These are phyloP conservation scores for Cryptococcus sp. DNA, from an alignment of 1,284 basidiomycete species.

Conservation along the genomic window DNA sequence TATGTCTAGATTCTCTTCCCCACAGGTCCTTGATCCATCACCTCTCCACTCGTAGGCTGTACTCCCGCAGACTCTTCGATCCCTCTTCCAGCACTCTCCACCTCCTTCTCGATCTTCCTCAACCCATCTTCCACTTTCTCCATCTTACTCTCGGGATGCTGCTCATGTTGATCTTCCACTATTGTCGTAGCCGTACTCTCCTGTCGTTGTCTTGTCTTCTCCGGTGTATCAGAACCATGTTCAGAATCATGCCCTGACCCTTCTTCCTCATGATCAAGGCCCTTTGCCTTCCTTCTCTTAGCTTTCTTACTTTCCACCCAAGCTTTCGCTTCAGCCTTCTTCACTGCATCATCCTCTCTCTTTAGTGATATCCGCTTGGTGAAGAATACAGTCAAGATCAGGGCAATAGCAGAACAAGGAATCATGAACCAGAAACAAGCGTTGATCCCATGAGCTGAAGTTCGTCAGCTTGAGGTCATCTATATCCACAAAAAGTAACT, in stretches of 20 bases:
- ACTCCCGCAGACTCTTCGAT: slow-evolving; percentile 16
- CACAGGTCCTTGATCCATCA: background rate
- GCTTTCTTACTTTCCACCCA: slow-evolving; percentile 36
- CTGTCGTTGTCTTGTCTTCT: no score
- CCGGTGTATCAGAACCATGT: no score
- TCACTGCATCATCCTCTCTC: slow-evolving; percentile 34
- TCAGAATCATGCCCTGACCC: background rate
- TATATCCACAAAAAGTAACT: slow-evolving; percentile 6
- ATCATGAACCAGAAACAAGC: slow-evolving; percentile 38
- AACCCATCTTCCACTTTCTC: background rate
- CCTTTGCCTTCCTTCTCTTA: background rate
- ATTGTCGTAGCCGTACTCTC: background rate
- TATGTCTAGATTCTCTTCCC: background rate
- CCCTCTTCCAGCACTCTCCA: slow-evolving; percentile 14
- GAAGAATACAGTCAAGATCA: slow-evolving; percentile 35
- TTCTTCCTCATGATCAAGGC: background rate
- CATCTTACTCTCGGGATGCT: background rate
- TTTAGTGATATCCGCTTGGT: slow-evolving; percentile 35
- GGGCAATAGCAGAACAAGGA: slow-evolving; percentile 32
- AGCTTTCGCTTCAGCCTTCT: slow-evolving; percentile 41
- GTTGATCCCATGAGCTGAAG: slow-evolving; percentile 33
- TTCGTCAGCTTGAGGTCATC: background rate
- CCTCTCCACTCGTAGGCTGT: background rate
- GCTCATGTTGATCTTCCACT: background rate
- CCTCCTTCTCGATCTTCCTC: slow-evolving; percentile 8